Evolutionary conservation across 306 rosid genomes (phyloP), one percentile per base, ranked within the genome.

Genomic region (Glycine tomentella): DNA sequence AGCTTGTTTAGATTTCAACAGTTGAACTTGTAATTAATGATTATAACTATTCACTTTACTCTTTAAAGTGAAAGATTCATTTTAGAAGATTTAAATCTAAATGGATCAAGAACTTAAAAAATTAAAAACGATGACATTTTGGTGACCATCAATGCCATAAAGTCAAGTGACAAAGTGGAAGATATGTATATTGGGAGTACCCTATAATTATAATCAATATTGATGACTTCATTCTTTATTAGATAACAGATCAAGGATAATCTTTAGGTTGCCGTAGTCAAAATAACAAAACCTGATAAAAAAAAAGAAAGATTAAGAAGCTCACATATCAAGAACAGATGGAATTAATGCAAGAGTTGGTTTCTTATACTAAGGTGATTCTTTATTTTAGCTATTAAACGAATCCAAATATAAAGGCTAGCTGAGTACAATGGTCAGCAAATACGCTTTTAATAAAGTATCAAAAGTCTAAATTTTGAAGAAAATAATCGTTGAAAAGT

Each of bases 181-280:
- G 31, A 25, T 25, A 25, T 25, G 31, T 25, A 25, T 25, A 25
- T 15, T n/a, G 64, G 51, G 7, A 69, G 12, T 61, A 9, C 16
- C 70, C 33, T 49, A 12, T 15, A 33, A 78, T 72, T 42, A 42
- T 77, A 48, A 77, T 65, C 40, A 77, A 20, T 42, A 45, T 51
- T 58, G 42, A 50, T 14, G 16, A 33, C 20, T 72, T 20, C 16
- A 51, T 51, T 69, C 36, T 52, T 74, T 61, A 25, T 69, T 50
- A 25, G 51, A 68, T 33, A 78, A 52, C n/a, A 72, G 33, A 65
- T 65, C 31, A 7, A 14, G 66, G 12, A 52, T 51, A 45, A 73
- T 58, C 81, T 85, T 77, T 51, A 50, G 46, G 61, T 15, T 48
- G 48, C 25, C 44, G 20, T 67, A 59, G 87, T 84, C 81, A 82